phyloP scores from a whole-genome alignment of 306 rosid species.

The Glycyrrhiza uralensis region DNA sequence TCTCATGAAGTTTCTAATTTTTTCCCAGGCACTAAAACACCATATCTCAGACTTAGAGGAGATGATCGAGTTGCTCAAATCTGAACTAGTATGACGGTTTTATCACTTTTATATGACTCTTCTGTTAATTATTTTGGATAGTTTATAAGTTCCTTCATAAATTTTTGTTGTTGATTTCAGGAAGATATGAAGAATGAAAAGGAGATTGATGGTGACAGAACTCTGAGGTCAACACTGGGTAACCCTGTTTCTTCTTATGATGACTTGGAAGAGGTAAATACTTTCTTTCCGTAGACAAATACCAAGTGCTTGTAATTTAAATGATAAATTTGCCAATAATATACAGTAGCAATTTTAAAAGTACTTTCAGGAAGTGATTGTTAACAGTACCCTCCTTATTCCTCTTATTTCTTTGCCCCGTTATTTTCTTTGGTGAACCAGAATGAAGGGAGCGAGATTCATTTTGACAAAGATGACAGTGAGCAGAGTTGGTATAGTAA shows the following conservation, averaged over 20 bases:
- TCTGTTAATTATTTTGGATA: conserved; percentile 15
- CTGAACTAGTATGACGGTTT: conserved; percentile 49
- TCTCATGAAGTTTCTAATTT: conserved; percentile 22
- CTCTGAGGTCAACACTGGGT: conserved; percentile 20
- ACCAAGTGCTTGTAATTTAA: neutral
- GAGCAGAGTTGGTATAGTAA: conserved; percentile 18
- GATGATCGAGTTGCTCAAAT: conserved; percentile 64
- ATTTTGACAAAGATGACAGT: conserved; percentile 32
- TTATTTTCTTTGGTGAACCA: conserved; percentile 28
- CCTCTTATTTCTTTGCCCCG: neutral
- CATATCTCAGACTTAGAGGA: conserved; percentile 68
- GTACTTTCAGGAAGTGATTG: neutral
- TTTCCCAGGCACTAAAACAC: conserved; percentile 70
- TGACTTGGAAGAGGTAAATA: conserved; percentile 47
- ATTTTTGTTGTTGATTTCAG: conserved; percentile 44
- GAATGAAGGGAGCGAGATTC: conserved; percentile 42
- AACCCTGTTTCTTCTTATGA: conserved; percentile 43
- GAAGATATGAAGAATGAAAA: conserved; percentile 55
- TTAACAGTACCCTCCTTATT: neutral
- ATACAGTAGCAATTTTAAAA: neutral
- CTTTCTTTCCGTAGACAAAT: neutral
- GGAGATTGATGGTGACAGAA: conserved; percentile 32
- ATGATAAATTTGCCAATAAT: neutral
- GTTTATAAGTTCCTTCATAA: neutral
- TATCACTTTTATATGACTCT: conserved; percentile 14